Base-by-base conservation (phyloP, 768 basidiomycete genomes). In the Termitomyces sp. region DNA sequence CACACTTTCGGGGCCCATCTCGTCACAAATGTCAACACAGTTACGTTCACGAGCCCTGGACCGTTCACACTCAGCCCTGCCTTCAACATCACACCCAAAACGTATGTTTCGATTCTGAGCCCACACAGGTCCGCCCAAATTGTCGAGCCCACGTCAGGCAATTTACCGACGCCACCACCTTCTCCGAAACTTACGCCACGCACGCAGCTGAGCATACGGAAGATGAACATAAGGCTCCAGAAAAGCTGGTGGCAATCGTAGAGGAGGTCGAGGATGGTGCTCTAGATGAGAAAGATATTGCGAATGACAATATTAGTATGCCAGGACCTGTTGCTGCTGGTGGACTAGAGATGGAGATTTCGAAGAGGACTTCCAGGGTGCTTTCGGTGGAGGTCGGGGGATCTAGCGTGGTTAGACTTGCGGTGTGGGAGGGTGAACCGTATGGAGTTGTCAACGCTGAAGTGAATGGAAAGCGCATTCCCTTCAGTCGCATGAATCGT, bases 101-200 rank as follows among this genome's bases (percentile, higher is more conserved):
- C 55, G 36, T 73, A 67, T 36, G 54, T 73, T 20, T 69, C 72
- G 10, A 63, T 79, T 9, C 60, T 74, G 29, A 71, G 68, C 16
- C 64, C 70, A 0, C 63, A 71, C 52, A 51, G 40, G 6, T 54
- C 61, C 46, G 56, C 66, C 54, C 42, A 56, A 50, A 42, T 52
- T 35, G 41, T 54, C 23, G 48, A 63, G 0, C 33, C 38, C 6
- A 38, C 31, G 43, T 51, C 2, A 58, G n/a, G 60, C n/a, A 50
- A 54, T 23, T 60, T 76, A 7, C 74, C 71, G 5, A 75, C 73
- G 15, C 73, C 74, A 10, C 74, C 74, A 15, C 68, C 68, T 7
- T 74, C 74, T 33, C 74, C 75, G 9, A 63, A 61, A 33, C 53
- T 72, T 29, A 57, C 54, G 18, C 63, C 68, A 7, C 18, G 54